Conservation (phyloP, 2,329 filamentous ascomycete species). For the Ophiocordyceps camponoti-leonardi region DNA sequence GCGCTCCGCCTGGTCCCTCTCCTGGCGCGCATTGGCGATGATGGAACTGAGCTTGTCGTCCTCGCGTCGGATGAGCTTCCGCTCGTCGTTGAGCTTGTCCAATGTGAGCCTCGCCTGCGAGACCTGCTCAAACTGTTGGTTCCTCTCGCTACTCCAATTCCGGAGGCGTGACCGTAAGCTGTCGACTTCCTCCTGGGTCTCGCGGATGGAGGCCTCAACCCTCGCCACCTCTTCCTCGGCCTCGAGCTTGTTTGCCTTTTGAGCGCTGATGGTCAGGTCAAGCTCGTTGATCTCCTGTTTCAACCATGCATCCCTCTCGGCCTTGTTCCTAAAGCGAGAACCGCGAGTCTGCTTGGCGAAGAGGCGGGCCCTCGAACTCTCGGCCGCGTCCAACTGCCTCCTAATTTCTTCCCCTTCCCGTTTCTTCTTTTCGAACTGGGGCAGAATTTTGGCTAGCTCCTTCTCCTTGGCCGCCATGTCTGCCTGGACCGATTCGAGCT, state of each 20-base stretch:
- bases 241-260: constrained; percentile 72
- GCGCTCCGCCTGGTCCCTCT: constrained; percentile 62
- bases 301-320: constrained; percentile 72
- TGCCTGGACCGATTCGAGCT: constrained; percentile 53
- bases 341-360: constrained; percentile 86
- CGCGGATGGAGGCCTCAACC: constrained; percentile 52
- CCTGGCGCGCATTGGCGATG: constrained; percentile 56
- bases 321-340: constrained; percentile 73
- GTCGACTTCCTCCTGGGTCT: constrained; percentile 56
- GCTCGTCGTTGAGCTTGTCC: constrained; percentile 68
- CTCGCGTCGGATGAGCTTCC: constrained; percentile 75
- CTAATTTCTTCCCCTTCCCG: constrained; percentile 55
- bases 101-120: constrained; percentile 61
- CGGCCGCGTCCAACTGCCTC: constrained; percentile 56
- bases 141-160: constrained; percentile 59
- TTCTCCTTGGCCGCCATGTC: constrained; percentile 62
- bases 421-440: constrained; percentile 58
- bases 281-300: constrained; percentile 66
- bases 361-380: constrained; percentile 59
- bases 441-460: constrained; percentile 59
- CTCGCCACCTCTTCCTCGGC: constrained; percentile 66
- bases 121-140: constrained; percentile 55
- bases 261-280: constrained; percentile 55
- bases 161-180: constrained; percentile 57
- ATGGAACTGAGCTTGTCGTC: constrained; percentile 74